Conservation (phyloP, 2,329 filamentous ascomycete species). For the Monosporascus sp. region DNA sequence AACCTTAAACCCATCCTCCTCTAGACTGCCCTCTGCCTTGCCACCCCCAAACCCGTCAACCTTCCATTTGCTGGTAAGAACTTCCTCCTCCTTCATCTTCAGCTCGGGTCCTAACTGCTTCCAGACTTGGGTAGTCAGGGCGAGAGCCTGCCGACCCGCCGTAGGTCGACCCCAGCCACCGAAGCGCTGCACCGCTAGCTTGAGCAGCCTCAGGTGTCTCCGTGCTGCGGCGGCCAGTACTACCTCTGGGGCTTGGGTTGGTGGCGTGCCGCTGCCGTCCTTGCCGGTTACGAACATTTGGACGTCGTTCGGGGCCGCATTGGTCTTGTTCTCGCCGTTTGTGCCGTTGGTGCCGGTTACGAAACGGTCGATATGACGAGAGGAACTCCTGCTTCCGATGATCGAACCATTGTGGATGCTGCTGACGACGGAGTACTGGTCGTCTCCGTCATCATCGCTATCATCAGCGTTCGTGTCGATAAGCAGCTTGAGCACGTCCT, state of each 20-base stretch:
- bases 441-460: not conserved
- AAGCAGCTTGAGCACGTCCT: not conserved
- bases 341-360: not conserved
- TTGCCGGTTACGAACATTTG: not conserved
- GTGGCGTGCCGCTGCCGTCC: not conserved
- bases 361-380: not conserved
- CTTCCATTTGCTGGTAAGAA: not conserved
- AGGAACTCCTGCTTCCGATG: not conserved
- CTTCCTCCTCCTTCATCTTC: not conserved
- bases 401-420: not conserved
- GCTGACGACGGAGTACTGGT: not conserved
- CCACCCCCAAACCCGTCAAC: not conserved
- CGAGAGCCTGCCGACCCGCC: not conserved
- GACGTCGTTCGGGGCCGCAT: not conserved
- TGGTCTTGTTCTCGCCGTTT: not conserved
- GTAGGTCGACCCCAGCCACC: not conserved
- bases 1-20: not conserved
- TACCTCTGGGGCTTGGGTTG: not conserved
- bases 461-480: not conserved
- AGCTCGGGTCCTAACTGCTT: not conserved
- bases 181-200: not conserved
- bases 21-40: not conserved
- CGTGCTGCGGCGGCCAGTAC: not conserved
- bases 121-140: not conserved
- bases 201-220: not conserved